A percentile compares a stretch with the other conserved stretches of the same genome.
Conservation (phyloP, 2,329 filamentous ascomycete genomes). For the Grosmannia clavigera region DNA sequence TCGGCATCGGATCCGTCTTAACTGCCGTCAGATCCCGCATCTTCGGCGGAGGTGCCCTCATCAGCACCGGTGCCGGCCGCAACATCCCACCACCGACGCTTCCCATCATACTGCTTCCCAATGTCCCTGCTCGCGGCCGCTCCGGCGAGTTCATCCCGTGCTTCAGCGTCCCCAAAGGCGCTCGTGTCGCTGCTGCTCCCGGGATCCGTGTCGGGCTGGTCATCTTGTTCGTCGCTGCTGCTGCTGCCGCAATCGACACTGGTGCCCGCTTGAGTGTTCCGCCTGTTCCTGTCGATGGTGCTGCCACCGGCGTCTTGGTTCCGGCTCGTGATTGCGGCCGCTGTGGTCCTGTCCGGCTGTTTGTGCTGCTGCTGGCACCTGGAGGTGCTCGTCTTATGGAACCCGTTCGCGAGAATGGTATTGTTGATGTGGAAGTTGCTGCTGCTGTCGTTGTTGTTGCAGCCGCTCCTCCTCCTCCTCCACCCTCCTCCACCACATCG, state of each 20-base stretch:
- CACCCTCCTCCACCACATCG: conserved; percentile 59
- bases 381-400: conserved; percentile 14
- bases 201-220: conserved; percentile 58
- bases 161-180: conserved; percentile 56
- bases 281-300: conserved; percentile 30
- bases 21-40: conserved; percentile 66
- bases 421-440: neutral
- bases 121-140: conserved; percentile 36
- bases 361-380: neutral
- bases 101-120: too few species aligned
- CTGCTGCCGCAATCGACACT: conserved; percentile 3
- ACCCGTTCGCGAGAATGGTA: conserved; percentile 33
- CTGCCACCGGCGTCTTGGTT: conserved; percentile 46
- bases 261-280: conserved; percentile 21
- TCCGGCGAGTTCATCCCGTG: conserved; percentile 74
- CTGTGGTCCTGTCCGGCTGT: neutral
- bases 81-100: conserved; percentile 19
- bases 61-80: conserved; percentile 40
- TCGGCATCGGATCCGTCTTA: conserved; percentile 24
- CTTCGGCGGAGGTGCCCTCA: conserved; percentile 69
- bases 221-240: conserved; percentile 18
- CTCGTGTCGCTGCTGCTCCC: conserved; percentile 30
- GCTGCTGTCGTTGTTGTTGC: conserved; percentile 17
- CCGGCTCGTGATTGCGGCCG: conserved; percentile 23
- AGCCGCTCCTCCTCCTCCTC: neutral